Evolutionary conservation across 2,329 filamentous ascomycete species (phyloP).

Genomic region (Hymenotorrendiella dingleyae): DNA sequence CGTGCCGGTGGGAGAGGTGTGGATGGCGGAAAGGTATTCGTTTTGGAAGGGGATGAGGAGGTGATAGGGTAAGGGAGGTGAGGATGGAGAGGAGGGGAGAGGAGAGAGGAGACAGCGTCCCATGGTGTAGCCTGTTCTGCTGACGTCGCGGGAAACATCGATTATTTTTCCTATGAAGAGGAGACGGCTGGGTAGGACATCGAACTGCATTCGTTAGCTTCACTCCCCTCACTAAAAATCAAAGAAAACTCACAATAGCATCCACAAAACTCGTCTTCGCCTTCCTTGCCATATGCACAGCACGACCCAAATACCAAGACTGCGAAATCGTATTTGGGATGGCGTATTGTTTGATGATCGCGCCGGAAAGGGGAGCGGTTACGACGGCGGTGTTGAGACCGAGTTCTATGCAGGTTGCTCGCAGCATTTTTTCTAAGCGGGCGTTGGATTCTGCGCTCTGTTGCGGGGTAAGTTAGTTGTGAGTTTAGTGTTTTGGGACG

Average conservation of each 20-base stretch:
- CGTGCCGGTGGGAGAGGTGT: too few relatives aligned
- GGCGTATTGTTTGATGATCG: constrained; percentile 30
- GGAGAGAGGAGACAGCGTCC: constrained; percentile 23
- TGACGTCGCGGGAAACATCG: constrained; percentile 32
- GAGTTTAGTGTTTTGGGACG: neutral
- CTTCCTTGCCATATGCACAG: constrained; percentile 28
- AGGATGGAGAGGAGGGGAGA: constrained; percentile 24
- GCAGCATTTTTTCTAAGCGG: constrained; percentile 33
- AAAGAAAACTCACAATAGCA: neutral
- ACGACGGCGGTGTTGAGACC: constrained; percentile 32
- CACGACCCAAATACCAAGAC: constrained; percentile 32
- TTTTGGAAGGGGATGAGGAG: too few relatives aligned
- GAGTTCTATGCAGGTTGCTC: constrained; percentile 35
- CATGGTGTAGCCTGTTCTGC: too few relatives aligned
- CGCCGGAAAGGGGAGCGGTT: constrained; percentile 31
- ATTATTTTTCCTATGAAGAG: constrained; percentile 51
- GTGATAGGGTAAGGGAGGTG: too few relatives aligned
- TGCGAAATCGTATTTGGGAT: constrained; percentile 33
- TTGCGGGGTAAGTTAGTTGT: too few relatives aligned
- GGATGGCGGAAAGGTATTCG: too few relatives aligned
- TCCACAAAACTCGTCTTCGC: constrained; percentile 22
- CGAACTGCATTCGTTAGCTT: neutral
- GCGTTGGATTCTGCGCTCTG: constrained; percentile 28
- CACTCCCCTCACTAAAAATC: too few relatives aligned
- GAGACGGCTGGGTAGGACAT: neutral